Evolutionary conservation across 2,329 filamentous ascomycete species (phyloP), one percentile per base, ranked within the genome.

Genomic region (Trichoderma gracile): DNA sequence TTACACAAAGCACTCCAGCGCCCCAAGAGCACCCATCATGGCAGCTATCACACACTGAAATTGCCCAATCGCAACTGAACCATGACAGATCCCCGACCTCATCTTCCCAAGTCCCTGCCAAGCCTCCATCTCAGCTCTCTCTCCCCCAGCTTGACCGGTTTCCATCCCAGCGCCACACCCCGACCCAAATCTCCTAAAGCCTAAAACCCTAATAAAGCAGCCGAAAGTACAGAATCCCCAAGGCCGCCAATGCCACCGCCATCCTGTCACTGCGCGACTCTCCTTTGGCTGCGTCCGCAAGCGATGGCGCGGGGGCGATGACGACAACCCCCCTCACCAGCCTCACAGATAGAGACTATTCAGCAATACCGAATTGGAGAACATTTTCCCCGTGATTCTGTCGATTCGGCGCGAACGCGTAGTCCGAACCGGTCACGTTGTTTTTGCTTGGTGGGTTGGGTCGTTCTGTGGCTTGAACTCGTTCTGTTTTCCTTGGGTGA

Each of bases 181-280:
- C 42, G 17, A 10, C 25, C n/a, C 8, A 30, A 33, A 23, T 53
- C n/a, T 12, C 10, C 4, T 42, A 58, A 57, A 50, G 42, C 3
- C 43, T 19, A 50, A 50, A 59, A 50, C 25, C 49, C 49, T 14
- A 27, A 33, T 9, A 33, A 19, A 23, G n/a, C n/a, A n/a, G n/a
- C 8, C 30, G 30, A 33, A 42, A n/a, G 38, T 38, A 38, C 43
- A 43, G 45, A 58, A 40, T 17, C 25, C 8, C 30, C 55, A 58
- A 47, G 25, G 19, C 19, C 23, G 45, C 46, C 46, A 59, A 40
- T 59, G 45, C 45, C 45, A 59, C 56, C 56, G 56, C 56, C 45
- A 49, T 50, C 46, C 56, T 59, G 56, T 59, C 56, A 59, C 56
- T 50, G 30, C 56, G 30, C 46, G 25, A 12, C 56, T 30, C 33